These are phyloP conservation scores for Lophium mytilinum DNA, from an alignment of 495 filamentous ascomycete species.

Conservation along the genomic window DNA sequence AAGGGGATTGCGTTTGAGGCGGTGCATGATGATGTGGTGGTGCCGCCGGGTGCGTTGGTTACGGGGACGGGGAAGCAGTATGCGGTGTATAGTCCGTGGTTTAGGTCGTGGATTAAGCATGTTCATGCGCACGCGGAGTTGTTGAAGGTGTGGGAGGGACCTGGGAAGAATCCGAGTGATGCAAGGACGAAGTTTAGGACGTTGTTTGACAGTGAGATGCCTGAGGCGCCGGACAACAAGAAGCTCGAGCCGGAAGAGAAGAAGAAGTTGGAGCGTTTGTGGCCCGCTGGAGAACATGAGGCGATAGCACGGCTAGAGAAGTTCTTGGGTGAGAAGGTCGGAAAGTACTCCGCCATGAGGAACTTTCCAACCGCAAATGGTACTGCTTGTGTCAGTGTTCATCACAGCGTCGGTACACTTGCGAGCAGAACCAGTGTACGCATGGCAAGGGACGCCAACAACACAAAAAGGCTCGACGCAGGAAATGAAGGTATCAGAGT, in stretches of 20 bases:
- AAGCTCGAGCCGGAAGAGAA: constrained; percentile 50
- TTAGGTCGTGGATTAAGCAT: constrained; percentile 62
- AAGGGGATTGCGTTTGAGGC: constrained; percentile 56
- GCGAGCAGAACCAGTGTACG: constrained; percentile 68
- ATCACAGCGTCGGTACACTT: constrained; percentile 69
- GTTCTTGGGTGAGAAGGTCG: constrained; percentile 62
- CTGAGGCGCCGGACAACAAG: constrained; percentile 58
- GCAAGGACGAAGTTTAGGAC: constrained; percentile 45
- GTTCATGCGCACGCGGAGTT: constrained; percentile 59
- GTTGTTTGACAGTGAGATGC: constrained; percentile 59
- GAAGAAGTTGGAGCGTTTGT: constrained; percentile 49
- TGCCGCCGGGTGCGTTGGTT: constrained; percentile 58
- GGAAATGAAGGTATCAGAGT: constrained; percentile 57
- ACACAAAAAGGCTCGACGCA: constrained; percentile 57
- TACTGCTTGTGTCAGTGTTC: constrained; percentile 70
- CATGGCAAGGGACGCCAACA: constrained; percentile 59
- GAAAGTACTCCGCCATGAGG: constrained; percentile 51
- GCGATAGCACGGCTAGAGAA: constrained; percentile 55
- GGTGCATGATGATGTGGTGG: constrained; percentile 74
- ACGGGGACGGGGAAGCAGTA: constrained; percentile 69
- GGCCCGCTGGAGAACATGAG: constrained; percentile 76
- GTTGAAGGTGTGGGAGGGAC: constrained; percentile 52
- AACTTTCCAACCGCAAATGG: constrained; percentile 51
- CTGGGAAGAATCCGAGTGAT: constrained; percentile 49
- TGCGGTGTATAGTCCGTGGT: constrained; percentile 80